A percentile compares a stretch with the other conserved stretches of the same genome.
Evolutionary conservation across 495 filamentous ascomycete species (phyloP).

Genomic region (Aspergillus heteromorphus): DNA sequence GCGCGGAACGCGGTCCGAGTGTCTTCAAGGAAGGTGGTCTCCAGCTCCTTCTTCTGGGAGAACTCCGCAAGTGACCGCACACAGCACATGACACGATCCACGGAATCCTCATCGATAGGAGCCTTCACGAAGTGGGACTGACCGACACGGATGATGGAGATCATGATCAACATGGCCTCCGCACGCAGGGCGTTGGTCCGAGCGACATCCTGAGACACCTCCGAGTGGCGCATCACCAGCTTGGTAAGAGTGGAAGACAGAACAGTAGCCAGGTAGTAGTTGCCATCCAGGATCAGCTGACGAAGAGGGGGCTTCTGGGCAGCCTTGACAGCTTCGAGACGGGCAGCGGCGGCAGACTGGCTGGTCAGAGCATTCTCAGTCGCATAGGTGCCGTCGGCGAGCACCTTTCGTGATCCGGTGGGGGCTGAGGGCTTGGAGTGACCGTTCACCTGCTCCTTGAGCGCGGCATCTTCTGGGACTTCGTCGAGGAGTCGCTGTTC

Average conservation of each 20-base stretch:
- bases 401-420: constrained; percentile 80
- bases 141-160: constrained; percentile 93
- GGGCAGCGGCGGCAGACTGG: constrained; percentile 81
- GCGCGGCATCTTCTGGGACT: constrained; percentile 60
- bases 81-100: constrained; percentile 96
- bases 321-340: constrained; percentile 92
- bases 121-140: constrained; percentile 97
- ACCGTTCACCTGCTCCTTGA: constrained; percentile 75
- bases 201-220: constrained; percentile 80
- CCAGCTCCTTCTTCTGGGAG: constrained; percentile 78
- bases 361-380: constrained; percentile 95
- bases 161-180: constrained; percentile 99
- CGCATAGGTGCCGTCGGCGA: constrained; percentile 95
- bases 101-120: constrained; percentile 94
- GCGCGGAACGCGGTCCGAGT: constrained; percentile 93
- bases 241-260: constrained; percentile 94
- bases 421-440: constrained; percentile 69
- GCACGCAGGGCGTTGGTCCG: constrained; percentile 92
- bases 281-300: constrained; percentile 92
- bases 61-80: constrained; percentile 92
- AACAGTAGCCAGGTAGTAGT: constrained; percentile 94
- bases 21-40: constrained; percentile 90
- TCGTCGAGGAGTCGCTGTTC: constrained; percentile 89
- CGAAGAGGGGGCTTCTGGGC: constrained; percentile 94
- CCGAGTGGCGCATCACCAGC: constrained; percentile 95